Conservation (phyloP, 768 basidiomycete genomes). For the Tylopilus felleus region DNA sequence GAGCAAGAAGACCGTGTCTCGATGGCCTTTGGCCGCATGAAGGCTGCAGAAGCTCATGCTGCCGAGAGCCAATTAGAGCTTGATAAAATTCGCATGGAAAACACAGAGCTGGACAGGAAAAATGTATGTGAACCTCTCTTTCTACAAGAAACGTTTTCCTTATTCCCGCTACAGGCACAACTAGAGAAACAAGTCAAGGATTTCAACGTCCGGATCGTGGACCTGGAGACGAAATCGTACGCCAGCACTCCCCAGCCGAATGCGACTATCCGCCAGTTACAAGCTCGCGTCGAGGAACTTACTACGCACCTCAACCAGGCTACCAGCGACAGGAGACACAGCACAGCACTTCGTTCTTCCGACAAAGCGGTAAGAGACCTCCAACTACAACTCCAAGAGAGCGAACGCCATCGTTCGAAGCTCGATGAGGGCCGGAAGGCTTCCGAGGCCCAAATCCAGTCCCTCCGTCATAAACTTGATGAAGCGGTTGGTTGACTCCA, state of each 20-base stretch:
- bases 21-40: conserved; percentile 73
- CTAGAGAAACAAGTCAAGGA: conserved; percentile 87
- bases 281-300: conserved; percentile 72
- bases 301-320: conserved; percentile 42
- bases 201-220: conserved; percentile 75
- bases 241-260: conserved; percentile 58
- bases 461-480: conserved; percentile 59
- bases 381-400: conserved; percentile 54
- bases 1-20: conserved; percentile 73
- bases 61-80: conserved; percentile 75
- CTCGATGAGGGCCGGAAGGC: conserved; percentile 63
- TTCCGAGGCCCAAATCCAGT: conserved; percentile 56
- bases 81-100: conserved; percentile 73
- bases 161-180: conserved; percentile 49
- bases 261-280: conserved; percentile 54
- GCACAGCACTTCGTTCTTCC: conserved; percentile 36
- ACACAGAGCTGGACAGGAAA: conserved; percentile 71
- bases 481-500: conserved; percentile 46
- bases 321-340: conserved; percentile 39
- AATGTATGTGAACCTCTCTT: conserved; percentile 50
- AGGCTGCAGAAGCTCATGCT: conserved; percentile 74
- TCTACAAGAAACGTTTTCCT: not conserved
- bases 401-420: conserved; percentile 56
- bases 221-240: conserved; percentile 78
- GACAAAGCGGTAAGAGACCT: conserved; percentile 52